phyloP scores from a whole-genome alignment of 306 rosid species.

The Malus sylvestris region DNA sequence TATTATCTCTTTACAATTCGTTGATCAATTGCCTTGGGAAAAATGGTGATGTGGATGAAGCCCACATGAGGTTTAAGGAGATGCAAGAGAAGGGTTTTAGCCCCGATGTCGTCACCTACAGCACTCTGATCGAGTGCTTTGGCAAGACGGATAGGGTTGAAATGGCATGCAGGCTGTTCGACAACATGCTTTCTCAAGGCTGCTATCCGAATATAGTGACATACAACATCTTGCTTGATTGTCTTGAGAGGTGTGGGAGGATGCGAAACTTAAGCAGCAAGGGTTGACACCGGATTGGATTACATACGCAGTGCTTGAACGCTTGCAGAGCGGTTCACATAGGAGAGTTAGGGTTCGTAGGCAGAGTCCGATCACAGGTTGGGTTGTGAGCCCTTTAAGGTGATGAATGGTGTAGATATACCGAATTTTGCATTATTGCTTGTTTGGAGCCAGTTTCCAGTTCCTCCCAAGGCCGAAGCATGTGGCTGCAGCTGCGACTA shows the following conservation, averaged over 20 bases:
- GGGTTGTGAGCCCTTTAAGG: slow-evolving; percentile 89
- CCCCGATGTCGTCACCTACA: slow-evolving; percentile 91
- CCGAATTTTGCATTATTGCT: background rate
- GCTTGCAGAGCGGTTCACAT: slow-evolving; percentile 68
- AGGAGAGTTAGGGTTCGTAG: slow-evolving; percentile 56
- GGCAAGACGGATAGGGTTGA: slow-evolving; percentile 88
- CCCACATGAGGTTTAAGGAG: slow-evolving; percentile 88
- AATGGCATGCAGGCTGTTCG: slow-evolving; percentile 75
- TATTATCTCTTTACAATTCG: slow-evolving; percentile 63
- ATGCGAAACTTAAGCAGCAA: slow-evolving; percentile 79
- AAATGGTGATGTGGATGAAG: slow-evolving; percentile 92
- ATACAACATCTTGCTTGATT: slow-evolving; percentile 81
- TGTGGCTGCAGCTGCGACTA: too few relatives aligned
- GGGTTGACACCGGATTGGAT: slow-evolving; percentile 84
- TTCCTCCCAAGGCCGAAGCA: background rate
- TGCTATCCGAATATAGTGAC: slow-evolving; percentile 84
- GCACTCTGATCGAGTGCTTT: slow-evolving; percentile 88
- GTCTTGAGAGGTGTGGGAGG: slow-evolving; percentile 84
- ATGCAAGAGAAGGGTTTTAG: slow-evolving; percentile 80
- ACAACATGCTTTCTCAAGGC: slow-evolving; percentile 67
- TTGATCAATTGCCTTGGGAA: slow-evolving; percentile 93
- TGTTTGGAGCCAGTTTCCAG: too few relatives aligned
- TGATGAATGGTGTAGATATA: slow-evolving; percentile 15
- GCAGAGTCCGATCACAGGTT: slow-evolving; percentile 87
- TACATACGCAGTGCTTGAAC: slow-evolving; percentile 78